Percentiles rank a stretch among this genome's conserved stretches.
Evolutionary conservation across 805 yeast species (phyloP).

Genomic region (Zygotorulaspora sp.): DNA sequence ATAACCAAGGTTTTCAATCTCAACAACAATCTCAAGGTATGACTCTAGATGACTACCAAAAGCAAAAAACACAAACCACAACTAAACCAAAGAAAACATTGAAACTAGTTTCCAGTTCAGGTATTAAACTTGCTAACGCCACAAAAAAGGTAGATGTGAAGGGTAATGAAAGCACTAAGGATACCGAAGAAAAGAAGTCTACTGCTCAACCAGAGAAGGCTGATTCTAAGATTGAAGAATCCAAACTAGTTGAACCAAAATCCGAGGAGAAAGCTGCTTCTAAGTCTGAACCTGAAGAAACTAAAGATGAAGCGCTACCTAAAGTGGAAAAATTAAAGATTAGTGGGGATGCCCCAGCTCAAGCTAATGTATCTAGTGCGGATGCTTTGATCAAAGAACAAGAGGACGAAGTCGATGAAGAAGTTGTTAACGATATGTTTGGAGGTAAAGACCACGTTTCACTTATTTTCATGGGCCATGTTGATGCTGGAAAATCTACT

Average conservation of each 20-base stretch:
- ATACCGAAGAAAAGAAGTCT: conserved; percentile 26
- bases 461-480: conserved; percentile 98
- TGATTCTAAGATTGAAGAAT: conserved; percentile 17
- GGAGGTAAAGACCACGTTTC: conserved; percentile 98
- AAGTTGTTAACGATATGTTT: conserved; percentile 84
- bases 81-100: conserved; percentile 62
- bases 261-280: no score
- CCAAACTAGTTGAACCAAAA: conserved; percentile 17
- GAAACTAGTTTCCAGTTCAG: conserved; percentile 60
- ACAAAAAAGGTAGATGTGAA: conserved; percentile 38
- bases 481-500: conserved; percentile 98
- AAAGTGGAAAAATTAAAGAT: conserved; percentile 31
- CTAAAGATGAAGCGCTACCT: conserved; percentile 25
- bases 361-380: conserved; percentile 32
- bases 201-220: conserved; percentile 16
- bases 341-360: conserved; percentile 22
- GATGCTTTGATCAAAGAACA: conserved; percentile 60
- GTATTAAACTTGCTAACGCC: conserved; percentile 57
- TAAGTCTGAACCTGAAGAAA: conserved; percentile 12
- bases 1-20: conserved; percentile 14
- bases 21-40: conserved; percentile 45
- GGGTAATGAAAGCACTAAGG: conserved; percentile 30
- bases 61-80: conserved; percentile 45
- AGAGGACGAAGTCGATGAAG: conserved; percentile 81
- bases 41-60: conserved; percentile 80